Conservation (phyloP, 352 stramenopile species). For the Globisporangium acanthophoron region DNA sequence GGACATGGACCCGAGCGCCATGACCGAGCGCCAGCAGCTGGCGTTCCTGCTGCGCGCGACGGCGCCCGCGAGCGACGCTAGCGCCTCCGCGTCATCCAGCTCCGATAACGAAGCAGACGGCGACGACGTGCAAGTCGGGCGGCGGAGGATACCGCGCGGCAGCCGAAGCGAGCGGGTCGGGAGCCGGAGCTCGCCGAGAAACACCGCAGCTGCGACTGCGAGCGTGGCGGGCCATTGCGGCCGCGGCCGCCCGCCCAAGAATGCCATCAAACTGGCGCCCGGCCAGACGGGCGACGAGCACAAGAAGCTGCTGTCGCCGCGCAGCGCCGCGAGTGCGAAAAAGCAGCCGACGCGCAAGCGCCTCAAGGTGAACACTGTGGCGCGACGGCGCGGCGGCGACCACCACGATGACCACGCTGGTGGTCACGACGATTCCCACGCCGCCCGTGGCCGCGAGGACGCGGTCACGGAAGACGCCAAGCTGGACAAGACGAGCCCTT, state of each 20-base stretch:
- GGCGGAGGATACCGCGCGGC: background rate
- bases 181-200: background rate
- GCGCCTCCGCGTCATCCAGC: background rate
- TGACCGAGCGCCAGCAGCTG: slow-evolving; percentile 79
- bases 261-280: slow-evolving; percentile 14
- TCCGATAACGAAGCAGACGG: background rate
- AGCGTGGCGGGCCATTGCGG: slow-evolving; percentile 12
- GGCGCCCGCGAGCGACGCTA: slow-evolving; percentile 33
- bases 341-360: background rate
- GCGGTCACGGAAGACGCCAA: background rate
- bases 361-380: background rate
- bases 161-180: background rate
- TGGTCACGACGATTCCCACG: too few relatives aligned
- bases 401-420: background rate
- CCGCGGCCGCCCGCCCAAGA: slow-evolving; percentile 21
- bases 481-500: slow-evolving; percentile 31
- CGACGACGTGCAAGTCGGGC: background rate
- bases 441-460: background rate
- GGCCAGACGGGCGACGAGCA: slow-evolving; percentile 2
- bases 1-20: slow-evolving; percentile 55
- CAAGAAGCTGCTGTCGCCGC: slow-evolving; percentile 8
- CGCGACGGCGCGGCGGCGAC: background rate
- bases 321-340: background rate
- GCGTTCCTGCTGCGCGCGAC: slow-evolving; percentile 70
- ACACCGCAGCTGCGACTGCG: background rate